phyloP scores from a whole-genome alignment of 2,329 filamentous ascomycete species.

The Paracoccidioides lutzii region DNA sequence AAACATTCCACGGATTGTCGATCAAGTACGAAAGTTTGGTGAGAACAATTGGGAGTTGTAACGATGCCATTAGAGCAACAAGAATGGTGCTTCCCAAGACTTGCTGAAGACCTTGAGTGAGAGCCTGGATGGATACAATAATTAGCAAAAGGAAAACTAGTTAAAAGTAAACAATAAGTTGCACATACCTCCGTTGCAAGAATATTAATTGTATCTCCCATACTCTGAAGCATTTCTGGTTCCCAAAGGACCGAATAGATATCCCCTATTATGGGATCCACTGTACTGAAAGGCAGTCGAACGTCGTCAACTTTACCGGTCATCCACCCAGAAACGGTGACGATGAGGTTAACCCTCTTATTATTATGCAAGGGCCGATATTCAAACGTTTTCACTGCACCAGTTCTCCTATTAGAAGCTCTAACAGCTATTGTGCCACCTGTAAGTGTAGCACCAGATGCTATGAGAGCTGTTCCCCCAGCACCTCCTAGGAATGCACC shows the following conservation, averaged over 20 bases:
- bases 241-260: slow-evolving; percentile 97
- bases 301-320: slow-evolving; percentile 96
- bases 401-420: slow-evolving; percentile 76
- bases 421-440: slow-evolving; percentile 75
- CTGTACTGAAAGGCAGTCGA: slow-evolving; percentile 84
- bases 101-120: slow-evolving; percentile 93
- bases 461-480: slow-evolving; percentile 87
- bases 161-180: neutral
- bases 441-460: slow-evolving; percentile 72
- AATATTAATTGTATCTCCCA: slow-evolving; percentile 98
- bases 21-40: slow-evolving; percentile 93
- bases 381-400: slow-evolving; percentile 90
- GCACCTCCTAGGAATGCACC: slow-evolving; percentile 79
- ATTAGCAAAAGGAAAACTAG: neutral
- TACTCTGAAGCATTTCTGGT: slow-evolving; percentile 92
- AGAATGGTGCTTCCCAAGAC: slow-evolving; percentile 82
- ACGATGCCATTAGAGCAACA: slow-evolving; percentile 76
- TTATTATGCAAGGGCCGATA: slow-evolving; percentile 96
- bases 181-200: slow-evolving; percentile 75
- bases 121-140: slow-evolving; percentile 45
- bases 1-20: slow-evolving; percentile 98
- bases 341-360: slow-evolving; percentile 87
- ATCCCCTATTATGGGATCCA: slow-evolving; percentile 96
- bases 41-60: slow-evolving; percentile 82
- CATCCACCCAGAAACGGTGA: slow-evolving; percentile 96